Conservation (phyloP, 2,329 filamentous ascomycete genomes). For the Cercospora beticola region DNA sequence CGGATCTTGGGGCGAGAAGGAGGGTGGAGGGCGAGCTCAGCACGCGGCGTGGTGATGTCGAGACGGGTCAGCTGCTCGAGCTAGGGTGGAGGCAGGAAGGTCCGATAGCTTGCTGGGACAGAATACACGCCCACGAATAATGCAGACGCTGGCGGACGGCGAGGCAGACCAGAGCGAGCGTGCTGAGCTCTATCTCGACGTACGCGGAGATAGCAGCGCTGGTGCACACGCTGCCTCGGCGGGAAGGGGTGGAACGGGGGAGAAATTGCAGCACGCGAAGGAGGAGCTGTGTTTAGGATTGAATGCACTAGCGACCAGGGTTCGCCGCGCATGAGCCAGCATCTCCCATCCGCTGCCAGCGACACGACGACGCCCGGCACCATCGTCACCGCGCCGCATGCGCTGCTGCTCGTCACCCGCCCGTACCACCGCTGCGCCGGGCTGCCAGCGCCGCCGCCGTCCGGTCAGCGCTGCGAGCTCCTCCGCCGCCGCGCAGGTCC, state of each 20-base stretch:
- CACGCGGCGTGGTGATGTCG: conserved; percentile 13
- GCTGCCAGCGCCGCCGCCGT: background rate
- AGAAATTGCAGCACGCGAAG: conserved; percentile 9
- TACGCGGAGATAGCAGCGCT: conserved; percentile 3
- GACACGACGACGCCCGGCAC: background rate
- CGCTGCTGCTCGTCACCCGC: background rate
- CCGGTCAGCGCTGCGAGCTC: background rate
- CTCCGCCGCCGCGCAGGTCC: background rate
- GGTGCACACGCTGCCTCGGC: conserved; percentile 4
- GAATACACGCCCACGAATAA: background rate
- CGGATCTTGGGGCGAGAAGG: conserved; percentile 19
- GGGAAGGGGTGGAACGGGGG: conserved; percentile 6
- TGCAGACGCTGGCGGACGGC: background rate
- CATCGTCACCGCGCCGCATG: background rate
- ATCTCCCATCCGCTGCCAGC: background rate
- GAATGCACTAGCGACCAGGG: conserved; percentile 4
- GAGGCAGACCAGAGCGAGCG: conserved; percentile 9
- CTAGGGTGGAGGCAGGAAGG: conserved; percentile 4
- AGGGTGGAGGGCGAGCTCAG: conserved; percentile 8
- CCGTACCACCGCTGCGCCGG: background rate
- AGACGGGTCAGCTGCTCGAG: conserved; percentile 11
- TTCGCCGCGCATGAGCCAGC: conserved; percentile 2
- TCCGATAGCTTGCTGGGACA: background rate
- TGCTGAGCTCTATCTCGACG: conserved; percentile 1
- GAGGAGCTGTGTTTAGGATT: conserved; percentile 8